These are phyloP conservation scores for Epichloe bromicola DNA, from an alignment of 2,329 filamentous ascomycete species.

Conservation along the genomic window DNA sequence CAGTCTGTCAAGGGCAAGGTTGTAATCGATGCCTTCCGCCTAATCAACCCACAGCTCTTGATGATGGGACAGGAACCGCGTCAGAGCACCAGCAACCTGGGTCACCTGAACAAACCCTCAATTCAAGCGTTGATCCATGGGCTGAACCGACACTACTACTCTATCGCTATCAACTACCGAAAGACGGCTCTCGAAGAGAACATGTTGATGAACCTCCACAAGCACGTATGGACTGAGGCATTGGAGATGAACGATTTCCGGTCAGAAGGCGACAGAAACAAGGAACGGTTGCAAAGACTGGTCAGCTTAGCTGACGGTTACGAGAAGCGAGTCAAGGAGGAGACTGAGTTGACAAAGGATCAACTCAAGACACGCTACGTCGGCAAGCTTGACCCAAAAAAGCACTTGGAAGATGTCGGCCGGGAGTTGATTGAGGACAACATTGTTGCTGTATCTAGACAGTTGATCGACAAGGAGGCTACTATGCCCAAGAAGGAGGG, in stretches of 20 bases:
- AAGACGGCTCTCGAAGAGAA: conserved; percentile 98
- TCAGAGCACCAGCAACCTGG: conserved; percentile 94
- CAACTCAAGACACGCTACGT: conserved; percentile 98
- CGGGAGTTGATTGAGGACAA: conserved; percentile 98
- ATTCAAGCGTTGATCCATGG: conserved; percentile 98
- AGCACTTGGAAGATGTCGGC: conserved; percentile 93
- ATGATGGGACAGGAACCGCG: conserved; percentile 97
- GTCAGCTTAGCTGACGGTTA: conserved; percentile 89
- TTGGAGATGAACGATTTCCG: conserved; percentile 95
- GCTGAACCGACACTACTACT: conserved; percentile 97
- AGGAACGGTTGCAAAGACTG: conserved; percentile 75
- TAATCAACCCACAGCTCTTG: conserved; percentile 94
- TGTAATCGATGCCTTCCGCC: conserved; percentile 95
- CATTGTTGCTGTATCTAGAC: conserved; percentile 92
- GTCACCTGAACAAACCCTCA: conserved; percentile 98
- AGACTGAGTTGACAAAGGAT: conserved; percentile 92
- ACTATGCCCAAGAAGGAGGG: conserved; percentile 66
- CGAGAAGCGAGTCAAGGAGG: conserved; percentile 97
- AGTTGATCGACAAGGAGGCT: conserved; percentile 99
- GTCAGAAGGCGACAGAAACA: conserved; percentile 70
- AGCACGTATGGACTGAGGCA: conserved; percentile 98
- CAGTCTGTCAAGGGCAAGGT: conserved; percentile 99
- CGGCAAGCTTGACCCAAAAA: conserved; percentile 97
- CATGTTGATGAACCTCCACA: conserved; percentile 99
- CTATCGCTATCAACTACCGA: conserved; percentile 94